Conservation (phyloP, 169 alveolate species). For the Neospora caninum region DNA sequence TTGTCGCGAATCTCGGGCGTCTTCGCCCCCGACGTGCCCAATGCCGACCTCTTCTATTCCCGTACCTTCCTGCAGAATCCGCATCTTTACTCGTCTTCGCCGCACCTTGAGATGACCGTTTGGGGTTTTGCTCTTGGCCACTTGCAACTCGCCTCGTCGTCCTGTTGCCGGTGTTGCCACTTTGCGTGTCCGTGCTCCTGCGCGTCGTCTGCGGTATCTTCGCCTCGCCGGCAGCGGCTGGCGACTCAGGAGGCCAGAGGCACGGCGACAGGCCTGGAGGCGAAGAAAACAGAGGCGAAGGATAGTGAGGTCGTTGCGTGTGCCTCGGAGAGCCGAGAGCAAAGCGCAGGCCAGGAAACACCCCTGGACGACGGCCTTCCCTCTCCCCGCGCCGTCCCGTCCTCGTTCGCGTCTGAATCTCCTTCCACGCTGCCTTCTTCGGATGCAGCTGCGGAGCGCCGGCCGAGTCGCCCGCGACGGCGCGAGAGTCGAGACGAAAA, state of each 20-base stretch:
- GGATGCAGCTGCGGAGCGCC: too few species aligned
- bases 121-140: constrained; percentile 51
- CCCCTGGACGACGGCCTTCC: too few species aligned
- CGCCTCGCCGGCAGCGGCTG: too few species aligned
- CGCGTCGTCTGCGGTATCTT: background rate
- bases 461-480: background rate
- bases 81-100: constrained; percentile 51
- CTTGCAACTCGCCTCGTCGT: constrained; percentile 55
- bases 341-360: too few species aligned
- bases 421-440: background rate
- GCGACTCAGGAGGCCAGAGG: too few species aligned
- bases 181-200: background rate
- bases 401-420: background rate
- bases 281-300: too few species aligned
- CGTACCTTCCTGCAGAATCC: constrained; percentile 44
- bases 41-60: background rate
- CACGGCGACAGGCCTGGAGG: too few species aligned
- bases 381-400: too few species aligned
- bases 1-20: constrained; percentile 47
- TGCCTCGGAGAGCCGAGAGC: too few species aligned
- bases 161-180: constrained; percentile 65
- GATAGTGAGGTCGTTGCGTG: too few species aligned
- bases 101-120: constrained; percentile 54
- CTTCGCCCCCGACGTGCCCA: constrained; percentile 20
- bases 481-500: too few species aligned